phyloP scores from a whole-genome alignment of 192 early-diverging fungal genomes.

The Dissophora ornata region DNA sequence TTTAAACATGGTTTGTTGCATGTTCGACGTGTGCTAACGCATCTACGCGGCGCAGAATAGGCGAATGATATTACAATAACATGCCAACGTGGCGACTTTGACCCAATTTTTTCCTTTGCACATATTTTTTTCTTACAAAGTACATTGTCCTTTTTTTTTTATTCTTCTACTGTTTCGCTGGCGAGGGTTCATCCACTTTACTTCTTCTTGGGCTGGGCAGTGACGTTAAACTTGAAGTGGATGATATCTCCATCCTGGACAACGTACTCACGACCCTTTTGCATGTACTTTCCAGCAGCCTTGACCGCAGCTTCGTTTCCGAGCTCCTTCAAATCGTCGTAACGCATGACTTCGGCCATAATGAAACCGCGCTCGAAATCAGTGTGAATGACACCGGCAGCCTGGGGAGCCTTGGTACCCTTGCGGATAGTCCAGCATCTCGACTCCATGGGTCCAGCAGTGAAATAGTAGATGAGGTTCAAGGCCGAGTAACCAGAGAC shows the following conservation, averaged over 20 bases:
- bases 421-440: conserved; percentile 62
- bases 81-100: too few relatives aligned
- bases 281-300: conserved; percentile 87
- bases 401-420: conserved; percentile 87
- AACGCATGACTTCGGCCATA: conserved; percentile 93
- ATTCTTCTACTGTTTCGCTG: neutral
- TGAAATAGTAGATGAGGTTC: conserved; percentile 94
- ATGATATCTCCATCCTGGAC: conserved; percentile 96
- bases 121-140: too few relatives aligned
- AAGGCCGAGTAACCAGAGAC: conserved; percentile 90
- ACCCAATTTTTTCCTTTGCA: too few relatives aligned
- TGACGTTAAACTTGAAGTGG: conserved; percentile 75
- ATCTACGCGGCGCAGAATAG: too few relatives aligned
- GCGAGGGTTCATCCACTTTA: conserved; percentile 8
- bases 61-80: too few relatives aligned
- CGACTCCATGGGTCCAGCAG: conserved; percentile 86
- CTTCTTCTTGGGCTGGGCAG: conserved; percentile 63
- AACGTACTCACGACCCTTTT: conserved; percentile 93
- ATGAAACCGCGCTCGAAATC: conserved; percentile 91
- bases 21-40: too few relatives aligned
- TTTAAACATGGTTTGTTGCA: too few relatives aligned
- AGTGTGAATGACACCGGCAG: conserved; percentile 93
- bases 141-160: too few relatives aligned
- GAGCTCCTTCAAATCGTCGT: conserved; percentile 84
- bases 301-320: conserved; percentile 93